phyloP scores from a whole-genome alignment of 345 rosid genomes.

The Erysimum cheiranthoides region DNA sequence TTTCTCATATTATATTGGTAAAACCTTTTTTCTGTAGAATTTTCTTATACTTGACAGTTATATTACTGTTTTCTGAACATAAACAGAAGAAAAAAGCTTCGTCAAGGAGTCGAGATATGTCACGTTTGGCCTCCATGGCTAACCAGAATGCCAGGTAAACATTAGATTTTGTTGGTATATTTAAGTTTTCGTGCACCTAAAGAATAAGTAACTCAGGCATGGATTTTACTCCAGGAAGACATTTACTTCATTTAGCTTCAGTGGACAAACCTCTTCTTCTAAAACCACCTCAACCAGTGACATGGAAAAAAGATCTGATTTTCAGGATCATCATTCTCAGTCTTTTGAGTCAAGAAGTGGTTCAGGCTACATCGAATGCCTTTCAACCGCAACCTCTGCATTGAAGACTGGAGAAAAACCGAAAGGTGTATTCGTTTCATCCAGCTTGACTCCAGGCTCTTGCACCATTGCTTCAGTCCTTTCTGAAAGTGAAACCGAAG shows the following conservation, averaged over 20 bases:
- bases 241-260: constrained; percentile 53
- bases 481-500: constrained; percentile 48
- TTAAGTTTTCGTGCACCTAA: background rate
- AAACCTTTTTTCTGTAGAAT: background rate
- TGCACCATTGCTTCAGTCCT: constrained; percentile 54
- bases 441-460: constrained; percentile 51
- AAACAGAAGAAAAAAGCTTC: constrained; percentile 69
- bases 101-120: constrained; percentile 56
- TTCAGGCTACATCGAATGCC: constrained; percentile 63
- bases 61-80: constrained; percentile 27
- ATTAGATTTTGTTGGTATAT: background rate
- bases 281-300: constrained; percentile 51
- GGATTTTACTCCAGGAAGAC: constrained; percentile 62
- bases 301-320: constrained; percentile 58
- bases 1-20: constrained; percentile 16
- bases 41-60: constrained; percentile 1
- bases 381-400: constrained; percentile 54
- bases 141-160: constrained; percentile 67
- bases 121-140: constrained; percentile 53
- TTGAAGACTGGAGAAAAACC: constrained; percentile 56
- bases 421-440: constrained; percentile 49
- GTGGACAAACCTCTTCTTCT: constrained; percentile 49
- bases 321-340: constrained; percentile 54
- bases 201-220: background rate
- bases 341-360: constrained; percentile 69